phyloP scores from a whole-genome alignment of 768 basidiomycete species.

The Scleroderma citrinum region DNA sequence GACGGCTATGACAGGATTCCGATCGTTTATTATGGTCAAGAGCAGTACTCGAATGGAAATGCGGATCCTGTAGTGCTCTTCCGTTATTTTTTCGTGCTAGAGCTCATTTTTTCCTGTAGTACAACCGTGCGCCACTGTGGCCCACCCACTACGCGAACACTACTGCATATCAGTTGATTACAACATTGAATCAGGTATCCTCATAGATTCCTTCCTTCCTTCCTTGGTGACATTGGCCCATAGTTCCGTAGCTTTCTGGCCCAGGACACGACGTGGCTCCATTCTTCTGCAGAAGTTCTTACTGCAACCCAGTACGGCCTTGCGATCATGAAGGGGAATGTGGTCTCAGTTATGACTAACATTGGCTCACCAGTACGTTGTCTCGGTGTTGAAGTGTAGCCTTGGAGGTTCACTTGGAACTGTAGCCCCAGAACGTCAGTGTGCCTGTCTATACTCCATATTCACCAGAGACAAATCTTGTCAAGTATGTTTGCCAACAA shows the following conservation, averaged over 20 bases:
- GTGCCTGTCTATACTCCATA: conserved; percentile 57
- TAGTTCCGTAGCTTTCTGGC: conserved; percentile 64
- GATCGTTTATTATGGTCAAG: conserved; percentile 78
- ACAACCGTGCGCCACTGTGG: conserved; percentile 76
- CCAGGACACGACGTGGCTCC: conserved; percentile 46
- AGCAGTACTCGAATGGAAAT: conserved; percentile 61
- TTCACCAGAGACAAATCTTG: conserved; percentile 39
- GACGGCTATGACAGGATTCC: conserved; percentile 44
- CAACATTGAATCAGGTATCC: conserved; percentile 43
- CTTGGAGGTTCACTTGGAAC: background rate
- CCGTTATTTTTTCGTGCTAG: background rate
- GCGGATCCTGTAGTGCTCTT: conserved; percentile 52
- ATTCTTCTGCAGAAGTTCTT: conserved; percentile 46
- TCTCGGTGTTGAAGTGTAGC: background rate
- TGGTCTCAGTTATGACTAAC: conserved; percentile 61
- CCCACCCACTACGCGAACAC: conserved; percentile 58
- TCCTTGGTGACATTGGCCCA: background rate
- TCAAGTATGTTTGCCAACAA: conserved; percentile 42
- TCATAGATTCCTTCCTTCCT: background rate
- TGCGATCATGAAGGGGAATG: conserved; percentile 59
- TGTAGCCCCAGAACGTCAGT: conserved; percentile 51
- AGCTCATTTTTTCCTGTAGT: conserved; percentile 30
- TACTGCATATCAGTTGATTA: conserved; percentile 49
- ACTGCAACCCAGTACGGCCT: conserved; percentile 45
- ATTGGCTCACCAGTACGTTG: conserved; percentile 62